Evolutionary conservation across 1,284 basidiomycete genomes (phyloP), one percentile per base, ranked within the genome.

Genomic region (Sanghuangporus weigelae): DNA sequence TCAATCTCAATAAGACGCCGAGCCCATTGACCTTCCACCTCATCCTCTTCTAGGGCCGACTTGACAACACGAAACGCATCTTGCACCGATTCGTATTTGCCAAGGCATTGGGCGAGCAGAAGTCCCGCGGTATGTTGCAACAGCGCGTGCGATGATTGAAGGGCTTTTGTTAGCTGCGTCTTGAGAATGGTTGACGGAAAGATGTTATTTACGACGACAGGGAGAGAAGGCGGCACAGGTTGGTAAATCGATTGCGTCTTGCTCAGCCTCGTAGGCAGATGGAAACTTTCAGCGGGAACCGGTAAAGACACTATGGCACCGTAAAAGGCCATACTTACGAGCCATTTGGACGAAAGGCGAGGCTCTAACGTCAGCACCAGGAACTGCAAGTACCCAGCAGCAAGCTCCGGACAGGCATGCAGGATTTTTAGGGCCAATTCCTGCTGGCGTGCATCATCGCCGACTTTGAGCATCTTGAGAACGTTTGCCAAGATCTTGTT

Each of bases 401-500:
- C 86, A 2, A 97, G 84, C 73, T 98, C 95, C 0, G 95, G 95
- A 73, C 92, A 96, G 0, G 91, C 86, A 1, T 77, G 69, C 23
- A 95, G 77, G 38, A 97, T 91, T 69, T 87, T 89, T 50, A 93
- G 73, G 0, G 89, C 90, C 51, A 97, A 81, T 67, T 94, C 92
- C 69, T 93, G 93, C 66, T 94, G 88, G n/a, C 91, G 83, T 10
- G 86, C 77, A 69, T 96, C 94, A 69, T 96, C 92, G 61, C 91
- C 90, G 4, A 91, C 88, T 67, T 89, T 89, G 19, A 96, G 77
- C 1, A 78, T 79, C 68, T 87, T 86, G 16, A 96, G 71, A 12
- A 96, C 76, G 63, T 92, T 92, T 0, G 85, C 81, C 0, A 97
- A 78, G 7, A 96, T 91, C 69, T 92, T 91, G 75, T 98, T 97